Evolutionary conservation across 78 protist species (phyloP).

Genomic region (Planoprotostelium fungivorum): DNA sequence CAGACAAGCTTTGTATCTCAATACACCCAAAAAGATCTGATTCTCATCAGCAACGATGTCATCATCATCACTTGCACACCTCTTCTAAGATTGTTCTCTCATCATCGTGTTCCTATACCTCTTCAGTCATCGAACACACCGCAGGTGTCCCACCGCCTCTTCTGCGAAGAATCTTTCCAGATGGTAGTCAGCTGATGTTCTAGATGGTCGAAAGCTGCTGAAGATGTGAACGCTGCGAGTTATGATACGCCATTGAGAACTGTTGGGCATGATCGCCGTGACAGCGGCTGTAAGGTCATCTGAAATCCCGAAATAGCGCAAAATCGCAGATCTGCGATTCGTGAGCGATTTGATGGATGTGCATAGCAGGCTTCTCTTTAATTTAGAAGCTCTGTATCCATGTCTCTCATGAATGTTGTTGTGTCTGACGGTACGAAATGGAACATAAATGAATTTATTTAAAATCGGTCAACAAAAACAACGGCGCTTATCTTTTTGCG

Average conservation of each 20-base stretch:
- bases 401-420: too few relatives aligned
- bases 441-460: too few relatives aligned
- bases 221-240: not conserved
- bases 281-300: too few relatives aligned
- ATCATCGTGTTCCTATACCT: not conserved
- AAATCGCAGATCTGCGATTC: too few relatives aligned
- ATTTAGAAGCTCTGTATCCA: too few relatives aligned
- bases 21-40: not conserved
- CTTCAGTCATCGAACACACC: not conserved
- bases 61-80: not conserved
- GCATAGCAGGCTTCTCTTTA: too few relatives aligned
- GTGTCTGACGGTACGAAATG: too few relatives aligned
- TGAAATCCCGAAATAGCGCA: too few relatives aligned
- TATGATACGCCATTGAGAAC: not conserved
- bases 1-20: not conserved
- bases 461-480: too few relatives aligned
- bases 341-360: too few relatives aligned
- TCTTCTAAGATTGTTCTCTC: not conserved
- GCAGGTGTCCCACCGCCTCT: not conserved
- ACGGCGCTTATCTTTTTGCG: too few relatives aligned
- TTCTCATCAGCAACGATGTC: not conserved
- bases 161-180: not conserved
- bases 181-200: not conserved
- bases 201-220: not conserved
- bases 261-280: conserved; percentile 2